Conservation (phyloP, 371 early-diverging fungal species). For the Mucor saturninus region DNA sequence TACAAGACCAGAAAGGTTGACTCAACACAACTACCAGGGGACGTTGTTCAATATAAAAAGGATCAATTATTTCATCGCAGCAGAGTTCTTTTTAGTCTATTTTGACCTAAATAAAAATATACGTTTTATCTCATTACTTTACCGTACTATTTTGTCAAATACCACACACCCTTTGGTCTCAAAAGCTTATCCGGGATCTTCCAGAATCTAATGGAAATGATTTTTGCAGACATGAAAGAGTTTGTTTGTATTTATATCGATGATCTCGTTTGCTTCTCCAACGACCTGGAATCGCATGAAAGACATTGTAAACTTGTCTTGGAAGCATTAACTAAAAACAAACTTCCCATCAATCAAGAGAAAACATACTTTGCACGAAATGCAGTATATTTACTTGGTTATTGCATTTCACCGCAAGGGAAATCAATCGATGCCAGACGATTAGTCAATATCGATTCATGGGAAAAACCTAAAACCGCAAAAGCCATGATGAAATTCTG, state of each 20-base stretch:
- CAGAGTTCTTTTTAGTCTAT: too few species aligned
- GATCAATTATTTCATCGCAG: too few species aligned
- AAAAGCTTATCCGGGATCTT: background rate
- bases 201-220: background rate
- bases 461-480: conserved; percentile 10
- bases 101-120: too few species aligned
- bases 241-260: background rate
- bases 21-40: too few species aligned
- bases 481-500: conserved; percentile 28
- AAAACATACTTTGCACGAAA: background rate
- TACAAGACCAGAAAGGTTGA: too few species aligned
- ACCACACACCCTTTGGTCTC: background rate
- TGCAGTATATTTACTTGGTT: background rate
- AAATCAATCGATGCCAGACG: conserved; percentile 18
- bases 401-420: conserved; percentile 5
- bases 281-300: background rate
- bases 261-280: background rate
- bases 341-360: background rate
- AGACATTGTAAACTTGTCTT: background rate
- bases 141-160: too few species aligned
- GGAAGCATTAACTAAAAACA: conserved; percentile 1
- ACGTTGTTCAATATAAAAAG: too few species aligned
- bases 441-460: conserved; percentile 15
- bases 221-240: background rate
- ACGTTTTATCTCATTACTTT: too few species aligned